Evolutionary conservation across 257 asterid genomes (phyloP).

Genomic region (Echium plantagineum): DNA sequence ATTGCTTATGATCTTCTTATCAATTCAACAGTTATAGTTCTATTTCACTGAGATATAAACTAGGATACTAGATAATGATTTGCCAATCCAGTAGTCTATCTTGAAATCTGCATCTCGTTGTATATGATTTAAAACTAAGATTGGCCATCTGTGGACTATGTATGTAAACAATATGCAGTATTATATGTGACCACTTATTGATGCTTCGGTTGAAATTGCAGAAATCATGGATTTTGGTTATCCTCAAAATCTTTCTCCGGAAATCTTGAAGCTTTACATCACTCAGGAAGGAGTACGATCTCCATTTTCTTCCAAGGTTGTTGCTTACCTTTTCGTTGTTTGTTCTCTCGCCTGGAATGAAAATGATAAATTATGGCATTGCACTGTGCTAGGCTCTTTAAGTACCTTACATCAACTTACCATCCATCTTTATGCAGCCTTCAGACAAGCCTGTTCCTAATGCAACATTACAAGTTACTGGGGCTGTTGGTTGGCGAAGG

Average conservation of each 20-base stretch:
- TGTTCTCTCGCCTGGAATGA: not conserved
- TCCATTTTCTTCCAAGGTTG: slow-evolving; percentile 90
- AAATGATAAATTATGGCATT: not conserved
- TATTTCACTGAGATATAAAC: too few species aligned
- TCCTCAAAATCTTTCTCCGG: slow-evolving; percentile 98
- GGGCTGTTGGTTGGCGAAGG: slow-evolving; percentile 99
- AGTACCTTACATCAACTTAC: slow-evolving; percentile 10
- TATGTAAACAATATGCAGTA: too few species aligned
- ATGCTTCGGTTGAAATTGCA: slow-evolving; percentile 22
- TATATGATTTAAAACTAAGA: too few species aligned
- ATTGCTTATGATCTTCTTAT: too few species aligned
- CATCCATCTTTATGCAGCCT: slow-evolving; percentile 36
- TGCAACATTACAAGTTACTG: slow-evolving; percentile 97
- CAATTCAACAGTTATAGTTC: too few species aligned
- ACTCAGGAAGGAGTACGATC: slow-evolving; percentile 99
- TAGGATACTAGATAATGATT: too few species aligned
- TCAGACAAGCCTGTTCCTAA: slow-evolving; percentile 91
- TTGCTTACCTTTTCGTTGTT: slow-evolving; percentile 2
- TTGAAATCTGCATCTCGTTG: too few species aligned
- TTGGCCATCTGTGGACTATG: too few species aligned
- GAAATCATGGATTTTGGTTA: slow-evolving; percentile 99
- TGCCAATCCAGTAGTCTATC: too few species aligned
- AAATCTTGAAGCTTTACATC: slow-evolving; percentile 95
- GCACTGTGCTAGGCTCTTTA: not conserved
- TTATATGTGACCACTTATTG: too few species aligned